These are phyloP conservation scores for Ogataea parapolymorpha DNA, from an alignment of 805 yeast species.

Conservation along the genomic window DNA sequence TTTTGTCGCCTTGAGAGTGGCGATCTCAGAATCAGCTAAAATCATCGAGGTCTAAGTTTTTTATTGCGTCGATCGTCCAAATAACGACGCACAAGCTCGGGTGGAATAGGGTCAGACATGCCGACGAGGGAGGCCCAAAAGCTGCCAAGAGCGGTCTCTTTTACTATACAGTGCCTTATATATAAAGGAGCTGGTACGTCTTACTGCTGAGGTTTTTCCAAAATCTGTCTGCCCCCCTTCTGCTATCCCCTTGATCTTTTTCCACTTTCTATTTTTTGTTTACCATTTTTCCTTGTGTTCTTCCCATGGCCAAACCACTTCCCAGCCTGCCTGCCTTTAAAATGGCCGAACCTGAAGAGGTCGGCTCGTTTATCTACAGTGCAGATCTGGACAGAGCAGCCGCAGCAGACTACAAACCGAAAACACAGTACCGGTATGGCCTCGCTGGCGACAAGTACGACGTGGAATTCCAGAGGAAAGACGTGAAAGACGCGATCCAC, in stretches of 20 bases:
- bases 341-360: conserved; percentile 13
- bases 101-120: too few relatives aligned
- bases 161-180: too few relatives aligned
- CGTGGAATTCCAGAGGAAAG: conserved; percentile 55
- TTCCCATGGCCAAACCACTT: conserved; percentile 19
- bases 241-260: conserved; percentile 2
- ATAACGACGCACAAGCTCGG: neutral
- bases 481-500: conserved; percentile 66
- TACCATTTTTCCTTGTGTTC: neutral
- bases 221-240: neutral
- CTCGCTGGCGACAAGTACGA: conserved; percentile 25
- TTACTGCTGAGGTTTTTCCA: too few relatives aligned
- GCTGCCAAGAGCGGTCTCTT: too few relatives aligned
- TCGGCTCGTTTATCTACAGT: conserved; percentile 31
- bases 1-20: conserved; percentile 35
- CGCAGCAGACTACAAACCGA: conserved; percentile 19
- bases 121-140: too few relatives aligned
- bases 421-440: conserved; percentile 29
- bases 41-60: conserved; percentile 14
- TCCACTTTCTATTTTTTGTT: conserved; percentile 5
- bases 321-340: conserved; percentile 27
- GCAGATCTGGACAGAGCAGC: conserved; percentile 20
- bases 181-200: too few relatives aligned
- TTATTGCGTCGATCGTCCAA: conserved; percentile 4
- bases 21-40: conserved; percentile 14